Evolutionary conservation across 805 yeast species (phyloP), one percentile per base, ranked within the genome.

Genomic region (Ogataea methylovora): DNA sequence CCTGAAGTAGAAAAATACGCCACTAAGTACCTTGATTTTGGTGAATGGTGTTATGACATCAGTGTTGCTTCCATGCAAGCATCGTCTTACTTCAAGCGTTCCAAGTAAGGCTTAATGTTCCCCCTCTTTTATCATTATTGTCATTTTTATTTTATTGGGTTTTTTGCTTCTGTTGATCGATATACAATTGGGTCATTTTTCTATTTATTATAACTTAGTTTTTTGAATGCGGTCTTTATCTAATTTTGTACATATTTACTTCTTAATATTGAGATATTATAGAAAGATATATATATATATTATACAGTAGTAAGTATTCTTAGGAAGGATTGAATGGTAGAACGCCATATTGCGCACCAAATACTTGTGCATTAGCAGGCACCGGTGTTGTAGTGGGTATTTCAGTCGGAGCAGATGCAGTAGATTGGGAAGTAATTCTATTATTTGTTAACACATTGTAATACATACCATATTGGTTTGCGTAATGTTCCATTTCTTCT

Each of bases 31-130:
- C 67, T 92, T 42, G 82, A 76, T 34, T 52, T 79, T 20, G 98
- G 98, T n/a, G 98, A 92, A 51, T 76, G 77, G 56, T 61, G 82
- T 3, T 77, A 80, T 44, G 95, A 87, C 51, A 71, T 74, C 36
- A 64, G 81, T 15, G 79, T 82, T 9, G 80, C 83, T 4, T 65
- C 75, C 43, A 71, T 86, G 65, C 74, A 79, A 27, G 66, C 79
- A 6, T 83, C 95, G 2, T 70, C 73, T 14, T 85, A 80, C 59
- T 92, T 88, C 56, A 75, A 61, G 32, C 71, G 86, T 46, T n/a
- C n/a, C n/a, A 73, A 65, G 43, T 76, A 43, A 51, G 6, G 13
- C 13, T 24, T 6, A n/a, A 24, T 24, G n/a, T 12, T 24, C n/a
- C 13, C n/a, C 5, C 13, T 24, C n/a, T 24, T 24, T 12, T 10